Conservation (phyloP, 2,329 filamentous ascomycete genomes). For the Nemania bipapillata region DNA sequence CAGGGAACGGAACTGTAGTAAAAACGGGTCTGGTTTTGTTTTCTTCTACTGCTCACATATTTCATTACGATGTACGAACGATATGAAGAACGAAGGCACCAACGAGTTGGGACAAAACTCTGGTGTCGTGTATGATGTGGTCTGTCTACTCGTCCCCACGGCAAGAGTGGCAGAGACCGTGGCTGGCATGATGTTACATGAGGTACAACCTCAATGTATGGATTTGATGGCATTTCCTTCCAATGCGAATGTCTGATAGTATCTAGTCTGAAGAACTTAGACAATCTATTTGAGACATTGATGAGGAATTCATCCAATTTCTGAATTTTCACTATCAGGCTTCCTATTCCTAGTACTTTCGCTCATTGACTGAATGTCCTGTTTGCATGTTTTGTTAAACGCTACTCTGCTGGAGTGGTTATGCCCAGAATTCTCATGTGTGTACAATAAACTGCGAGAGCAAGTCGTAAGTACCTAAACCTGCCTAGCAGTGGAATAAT, state of each 20-base stretch:
- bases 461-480: too few relatives aligned
- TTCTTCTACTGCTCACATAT: conserved; percentile 9
- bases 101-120: background rate
- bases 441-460: too few relatives aligned
- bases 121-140: conserved; percentile 27
- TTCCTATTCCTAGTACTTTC: background rate
- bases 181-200: background rate
- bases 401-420: too few relatives aligned
- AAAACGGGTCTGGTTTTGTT: background rate
- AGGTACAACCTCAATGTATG: background rate
- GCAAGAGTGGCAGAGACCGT: background rate
- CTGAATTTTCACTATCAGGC: background rate
- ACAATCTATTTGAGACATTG: conserved; percentile 4
- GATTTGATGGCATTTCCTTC: background rate
- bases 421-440: too few relatives aligned
- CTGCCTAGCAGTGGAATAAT: too few relatives aligned
- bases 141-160: background rate
- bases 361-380: background rate
- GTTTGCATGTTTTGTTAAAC: background rate
- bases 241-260: conserved; percentile 5
- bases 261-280: background rate
- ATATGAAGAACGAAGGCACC: conserved; percentile 24
- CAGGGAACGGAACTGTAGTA: conserved; percentile 3
- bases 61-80: conserved; percentile 34
- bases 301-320: background rate